Base-by-base conservation (phyloP, 495 filamentous ascomycete species). In the Articulospora tetracladia region DNA sequence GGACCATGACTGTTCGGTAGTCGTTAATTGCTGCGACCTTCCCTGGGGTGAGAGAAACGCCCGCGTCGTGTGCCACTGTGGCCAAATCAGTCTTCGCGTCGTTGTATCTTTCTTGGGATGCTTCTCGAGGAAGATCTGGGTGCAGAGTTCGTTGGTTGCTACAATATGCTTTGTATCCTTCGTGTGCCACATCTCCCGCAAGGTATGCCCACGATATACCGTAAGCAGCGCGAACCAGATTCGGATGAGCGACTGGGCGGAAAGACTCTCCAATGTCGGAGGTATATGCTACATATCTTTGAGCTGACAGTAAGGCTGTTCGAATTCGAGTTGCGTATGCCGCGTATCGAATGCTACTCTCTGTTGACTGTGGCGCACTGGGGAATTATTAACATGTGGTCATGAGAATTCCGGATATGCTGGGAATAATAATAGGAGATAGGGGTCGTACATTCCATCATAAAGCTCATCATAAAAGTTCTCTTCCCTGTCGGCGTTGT, bases 261-360 rank as follows among this genome's bases (percentile, higher is more conserved):
- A 98, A 98, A 10, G 90, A 95, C 72, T 98, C 94, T 70, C 94
- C 94, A 46, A 98, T 91, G 71, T 98, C 94, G 30, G 89, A 93
- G 15, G 94, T 98, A 76, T 98, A 98, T 63, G 94, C 94, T 59
- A 98, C 91, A 72, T 98, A 98, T 68, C 94, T 89, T 69, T 98
- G 94, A 26, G 92, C 91, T 44, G 88, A 87, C 68, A 91, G 81
- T 64, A 98, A 85, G 68, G 97, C 89, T 19, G 93, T 98, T 61
- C 92, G 88, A 61, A 93, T 74, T 57, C 93, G 85, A 64, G 85
- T 84, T 53, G 90, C 90, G 76, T 98, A 98, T 66, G 90, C 94
- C 51, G 93, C 94, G 72, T 97, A 98, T 64, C 94, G 90, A 69
- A 92, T 76, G 63, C 85, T 84, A 61, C 87, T 88, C 51, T 96